Evolutionary conservation across 495 filamentous ascomycete species (phyloP), one percentile per base, ranked within the genome.

Genomic region (Trichoderma asperelloides): DNA sequence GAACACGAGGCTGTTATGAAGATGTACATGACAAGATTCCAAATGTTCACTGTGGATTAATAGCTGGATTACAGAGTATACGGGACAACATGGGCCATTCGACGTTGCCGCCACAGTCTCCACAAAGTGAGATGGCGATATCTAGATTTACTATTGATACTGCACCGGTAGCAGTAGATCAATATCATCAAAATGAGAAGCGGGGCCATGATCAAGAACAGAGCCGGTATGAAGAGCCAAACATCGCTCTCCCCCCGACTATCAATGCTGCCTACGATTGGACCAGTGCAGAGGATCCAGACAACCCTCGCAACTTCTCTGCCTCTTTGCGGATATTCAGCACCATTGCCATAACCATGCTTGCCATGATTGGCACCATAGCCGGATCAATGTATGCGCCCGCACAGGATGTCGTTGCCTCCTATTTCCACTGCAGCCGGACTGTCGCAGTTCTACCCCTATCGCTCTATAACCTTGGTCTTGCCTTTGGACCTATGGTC

Each of bases 401-500:
- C 55, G 55, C 55, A 2, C 55, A 60, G n/a, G 55, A 60, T 25
- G 23, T 25, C 25, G 55, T 60, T 25, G 55, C 55, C 55, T 27
- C 55, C 2, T 28, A 28, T 18, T 41, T 64, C 18, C 62, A 64
- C 33, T 40, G 33, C 62, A 64, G 62, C 62, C 62, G 33, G 15
- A 43, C 23, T 15, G 62, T 64, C 23, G 77, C 86, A 41, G 75
- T 88, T 30, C 71, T 88, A 0, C 82, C 83, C 0, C 73, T 88
- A 8, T 81, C 84, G 0, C 70, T 87, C 18, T 88, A 84, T 70
- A 80, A 83, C 18, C 77, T 87, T 18, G 86, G 82, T 3, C 78
- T 88, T 0, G 87, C 74, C 3, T 79, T 87, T 13, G 87, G 87
- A 2, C 86, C 87, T 18, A 74, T 89, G 23, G 69, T 88, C 21